Evolutionary conservation across 2,329 filamentous ascomycete species (phyloP).

Genomic region (Blastomyces gilchristii): DNA sequence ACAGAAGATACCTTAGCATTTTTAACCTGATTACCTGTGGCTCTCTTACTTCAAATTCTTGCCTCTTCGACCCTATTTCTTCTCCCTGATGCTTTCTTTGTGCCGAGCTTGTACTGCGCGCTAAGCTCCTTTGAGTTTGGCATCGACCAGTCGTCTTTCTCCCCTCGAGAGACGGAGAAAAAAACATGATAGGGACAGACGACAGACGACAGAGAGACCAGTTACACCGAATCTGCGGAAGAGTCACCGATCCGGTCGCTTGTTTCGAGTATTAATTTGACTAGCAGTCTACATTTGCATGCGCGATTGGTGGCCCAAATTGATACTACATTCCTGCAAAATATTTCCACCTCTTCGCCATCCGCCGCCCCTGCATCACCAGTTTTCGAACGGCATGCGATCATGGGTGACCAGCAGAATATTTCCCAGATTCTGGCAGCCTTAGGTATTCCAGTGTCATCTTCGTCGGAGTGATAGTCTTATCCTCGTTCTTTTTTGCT

Average conservation of each 20-base stretch:
- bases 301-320: neutral
- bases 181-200: neutral
- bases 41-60: neutral
- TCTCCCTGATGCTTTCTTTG: neutral
- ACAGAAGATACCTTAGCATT: neutral
- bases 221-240: neutral
- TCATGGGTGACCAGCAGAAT: slow-evolving; percentile 12
- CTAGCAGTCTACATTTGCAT: neutral
- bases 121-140: slow-evolving; percentile 8
- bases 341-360: slow-evolving; percentile 2
- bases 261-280: neutral
- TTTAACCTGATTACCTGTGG: neutral
- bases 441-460: slow-evolving; percentile 30
- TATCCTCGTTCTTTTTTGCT: neutral
- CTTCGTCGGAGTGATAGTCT: neutral
- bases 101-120: neutral
- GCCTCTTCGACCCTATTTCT: neutral
- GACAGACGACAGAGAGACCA: neutral
- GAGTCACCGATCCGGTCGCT: neutral
- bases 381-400: slow-evolving; percentile 3
- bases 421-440: slow-evolving; percentile 44
- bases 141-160: neutral
- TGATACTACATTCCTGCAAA: neutral
- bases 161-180: slow-evolving; percentile 14
- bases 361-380: neutral